These are phyloP conservation scores for Talaromyces stipitatus DNA, from an alignment of 495 filamentous ascomycete species.

Conservation along the genomic window DNA sequence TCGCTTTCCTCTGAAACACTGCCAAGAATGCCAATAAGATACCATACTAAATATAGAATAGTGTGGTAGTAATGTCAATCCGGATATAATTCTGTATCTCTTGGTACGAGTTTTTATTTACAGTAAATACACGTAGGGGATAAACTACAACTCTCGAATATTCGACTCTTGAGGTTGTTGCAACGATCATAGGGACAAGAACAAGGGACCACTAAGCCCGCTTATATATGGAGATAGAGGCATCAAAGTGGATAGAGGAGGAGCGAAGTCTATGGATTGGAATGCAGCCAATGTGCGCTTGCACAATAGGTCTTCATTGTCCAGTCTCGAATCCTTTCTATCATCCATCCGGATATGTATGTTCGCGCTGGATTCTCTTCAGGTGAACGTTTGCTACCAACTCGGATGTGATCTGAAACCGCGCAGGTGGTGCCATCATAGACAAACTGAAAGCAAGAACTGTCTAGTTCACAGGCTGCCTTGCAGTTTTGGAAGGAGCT, in stretches of 20 bases:
- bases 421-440: neutral
- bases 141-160: too few species aligned
- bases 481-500: neutral
- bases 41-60: too few species aligned
- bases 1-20: too few species aligned
- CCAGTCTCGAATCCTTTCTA: neutral
- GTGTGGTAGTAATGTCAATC: too few species aligned
- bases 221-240: neutral
- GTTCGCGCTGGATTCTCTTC: neutral
- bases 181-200: too few species aligned
- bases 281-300: slow-evolving; percentile 2
- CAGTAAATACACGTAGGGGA: neutral
- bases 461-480: slow-evolving; percentile 1
- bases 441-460: slow-evolving; percentile 1
- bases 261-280: neutral
- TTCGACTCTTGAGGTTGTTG: too few species aligned
- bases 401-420: neutral
- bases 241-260: neutral
- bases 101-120: too few species aligned
- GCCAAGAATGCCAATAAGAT: too few species aligned
- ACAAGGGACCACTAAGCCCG: neutral
- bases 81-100: too few species aligned
- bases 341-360: slow-evolving; percentile 1
- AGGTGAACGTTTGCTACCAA: neutral
- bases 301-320: neutral